Percentiles rank a stretch among this genome's conserved stretches.
phyloP scores from a whole-genome alignment of 768 basidiomycete genomes.

The Neoboletus magnificus region DNA sequence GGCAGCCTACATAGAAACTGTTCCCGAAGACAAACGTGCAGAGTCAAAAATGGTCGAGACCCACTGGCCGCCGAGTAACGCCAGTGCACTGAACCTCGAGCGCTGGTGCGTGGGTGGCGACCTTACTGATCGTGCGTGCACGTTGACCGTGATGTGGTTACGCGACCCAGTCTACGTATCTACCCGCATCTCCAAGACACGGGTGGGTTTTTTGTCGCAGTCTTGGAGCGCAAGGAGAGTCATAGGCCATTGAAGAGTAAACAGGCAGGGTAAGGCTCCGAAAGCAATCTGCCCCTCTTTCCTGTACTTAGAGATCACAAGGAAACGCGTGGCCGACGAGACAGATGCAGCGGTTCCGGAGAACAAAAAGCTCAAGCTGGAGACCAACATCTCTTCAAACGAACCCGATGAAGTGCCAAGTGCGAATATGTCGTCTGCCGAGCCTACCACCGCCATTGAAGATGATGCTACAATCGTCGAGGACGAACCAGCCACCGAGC shows the following conservation, averaged over 20 bases:
- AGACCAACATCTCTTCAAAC: conserved; percentile 15
- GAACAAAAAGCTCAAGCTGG: conserved; percentile 49
- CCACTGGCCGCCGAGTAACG: conserved; percentile 79
- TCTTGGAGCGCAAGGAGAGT: conserved; percentile 54
- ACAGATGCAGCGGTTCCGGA: conserved; percentile 39
- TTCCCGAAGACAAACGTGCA: conserved; percentile 43
- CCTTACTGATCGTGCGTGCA: background rate
- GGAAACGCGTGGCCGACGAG: conserved; percentile 51
- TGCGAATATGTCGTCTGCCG: conserved; percentile 4
- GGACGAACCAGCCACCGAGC: background rate
- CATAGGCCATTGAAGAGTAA: conserved; percentile 1
- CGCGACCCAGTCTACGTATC: conserved; percentile 65
- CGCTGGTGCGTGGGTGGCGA: conserved; percentile 57
- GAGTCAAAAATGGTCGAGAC: conserved; percentile 65
- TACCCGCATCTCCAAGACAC: conserved; percentile 96
- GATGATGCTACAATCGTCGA: background rate
- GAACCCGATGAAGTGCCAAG: conserved; percentile 3
- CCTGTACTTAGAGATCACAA: conserved; percentile 6
- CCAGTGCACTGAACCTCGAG: conserved; percentile 55
- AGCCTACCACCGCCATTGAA: conserved; percentile 1
- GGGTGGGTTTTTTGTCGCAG: conserved; percentile 97
- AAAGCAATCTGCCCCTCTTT: background rate
- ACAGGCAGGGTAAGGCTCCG: conserved; percentile 13
- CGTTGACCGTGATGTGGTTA: background rate
- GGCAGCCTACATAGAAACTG: conserved; percentile 51